Conservation (phyloP, 2,329 filamentous ascomycete species). For the Colletotrichum tofieldiae region DNA sequence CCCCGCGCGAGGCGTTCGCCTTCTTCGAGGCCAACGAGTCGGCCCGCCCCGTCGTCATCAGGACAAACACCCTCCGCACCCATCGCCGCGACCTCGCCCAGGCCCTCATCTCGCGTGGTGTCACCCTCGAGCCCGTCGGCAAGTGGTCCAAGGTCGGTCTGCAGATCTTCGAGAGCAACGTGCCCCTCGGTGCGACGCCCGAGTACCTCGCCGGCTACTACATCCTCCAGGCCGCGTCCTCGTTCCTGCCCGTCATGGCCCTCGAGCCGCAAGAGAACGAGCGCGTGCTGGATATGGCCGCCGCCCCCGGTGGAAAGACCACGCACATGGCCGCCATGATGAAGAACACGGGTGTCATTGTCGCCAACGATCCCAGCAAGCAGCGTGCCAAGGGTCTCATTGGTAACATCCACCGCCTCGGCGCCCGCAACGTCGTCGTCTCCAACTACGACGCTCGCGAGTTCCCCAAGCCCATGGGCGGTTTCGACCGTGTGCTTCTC, state of each 20-base stretch:
- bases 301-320: conserved; percentile 95
- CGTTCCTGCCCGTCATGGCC: conserved; percentile 98
- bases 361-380: conserved; percentile 98
- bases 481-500: conserved; percentile 94
- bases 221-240: conserved; percentile 96
- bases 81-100: conserved; percentile 87
- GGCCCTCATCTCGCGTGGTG: conserved; percentile 94
- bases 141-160: conserved; percentile 99
- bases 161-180: conserved; percentile 92
- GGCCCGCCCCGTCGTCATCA: conserved; percentile 91
- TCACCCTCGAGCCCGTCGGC: conserved; percentile 95
- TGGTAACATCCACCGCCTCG: conserved; percentile 96
- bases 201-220: conserved; percentile 98
- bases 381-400: conserved; percentile 95
- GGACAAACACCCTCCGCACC: conserved; percentile 93
- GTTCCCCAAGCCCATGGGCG: conserved; percentile 94
- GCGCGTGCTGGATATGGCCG: conserved; percentile 90
- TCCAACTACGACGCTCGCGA: conserved; percentile 96
- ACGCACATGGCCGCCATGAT: conserved; percentile 97
- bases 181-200: conserved; percentile 91
- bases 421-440: conserved; percentile 89
- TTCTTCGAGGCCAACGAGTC: conserved; percentile 99
- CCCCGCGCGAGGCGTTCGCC: conserved; percentile 92
- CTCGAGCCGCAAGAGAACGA: conserved; percentile 93
- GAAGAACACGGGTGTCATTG: conserved; percentile 96